Evolutionary conservation across 2,329 filamentous ascomycete species (phyloP), one percentile per base, ranked within the genome.

Genomic region (Fusarium tanahbumbuense): DNA sequence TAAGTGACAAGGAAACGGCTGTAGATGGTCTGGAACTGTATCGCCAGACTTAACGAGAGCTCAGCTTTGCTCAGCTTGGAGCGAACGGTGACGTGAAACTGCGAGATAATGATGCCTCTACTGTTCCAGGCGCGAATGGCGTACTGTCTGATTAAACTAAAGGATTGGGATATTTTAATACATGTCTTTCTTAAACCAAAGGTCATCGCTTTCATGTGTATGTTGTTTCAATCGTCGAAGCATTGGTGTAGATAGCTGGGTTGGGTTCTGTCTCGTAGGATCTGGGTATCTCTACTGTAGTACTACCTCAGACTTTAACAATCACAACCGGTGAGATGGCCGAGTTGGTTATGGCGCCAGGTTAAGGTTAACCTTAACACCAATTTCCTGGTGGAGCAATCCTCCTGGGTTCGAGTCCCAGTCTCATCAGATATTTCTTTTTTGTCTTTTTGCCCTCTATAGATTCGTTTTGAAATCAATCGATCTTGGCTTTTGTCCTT

Each of bases 291-390:
- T 41, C 7, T 12, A 13, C 0, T n/a, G 8, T 9, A 42, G 41
- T 30, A 34, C 16, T 0, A 1, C 2, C 0, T 0, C 0, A 0
- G 0, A 0, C 2, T 10, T 5, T 20, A 70, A 50, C 27, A 25
- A 67, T 42, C 11, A 67, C 42, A 55, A 34, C 53, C 56, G 76
- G 76, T 76, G 71, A 78, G 76, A 78, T 78, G 76, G 76, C 76
- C 76, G 76, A 78, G 76, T 76, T 78, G 76, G 76, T 78, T 77
- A 78, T 78, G 76, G 76, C 76, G 76, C 65, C 75, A 78, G 76
- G 76, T 78, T 78, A 77, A 78, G 76, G 76, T 73, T 20, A 74
- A 74, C 72, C 74, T 76, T 73, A 73, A 75, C 68, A 73, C 71
- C 27, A 46, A 47, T 63, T 71, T 78, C 76, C 76, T 78, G 75